Evolutionary conservation across 768 basidiomycete genomes (phyloP).

Genomic region (Suillus plorans): DNA sequence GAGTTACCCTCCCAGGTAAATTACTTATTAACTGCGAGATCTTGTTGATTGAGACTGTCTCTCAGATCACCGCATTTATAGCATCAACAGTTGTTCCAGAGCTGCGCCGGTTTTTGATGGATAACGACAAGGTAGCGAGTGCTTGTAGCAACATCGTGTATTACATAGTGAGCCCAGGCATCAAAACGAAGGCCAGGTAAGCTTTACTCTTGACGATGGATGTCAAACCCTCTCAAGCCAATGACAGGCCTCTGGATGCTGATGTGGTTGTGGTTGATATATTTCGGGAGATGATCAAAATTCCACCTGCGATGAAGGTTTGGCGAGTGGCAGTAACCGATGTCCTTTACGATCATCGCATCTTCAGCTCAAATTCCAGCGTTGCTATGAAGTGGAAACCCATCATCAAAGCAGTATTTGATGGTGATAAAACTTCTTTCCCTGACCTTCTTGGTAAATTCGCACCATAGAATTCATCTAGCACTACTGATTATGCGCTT

Average conservation of each 20-base stretch:
- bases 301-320: slow-evolving; percentile 75
- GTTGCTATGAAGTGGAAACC: slow-evolving; percentile 69
- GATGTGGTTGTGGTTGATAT: slow-evolving; percentile 67
- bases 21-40: not conserved
- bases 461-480: slow-evolving; percentile 31
- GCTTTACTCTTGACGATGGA: slow-evolving; percentile 13
- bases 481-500: slow-evolving; percentile 30
- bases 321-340: slow-evolving; percentile 85
- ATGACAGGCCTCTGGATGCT: slow-evolving; percentile 74
- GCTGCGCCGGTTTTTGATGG: slow-evolving; percentile 75
- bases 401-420: slow-evolving; percentile 77
- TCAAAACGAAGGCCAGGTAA: slow-evolving; percentile 77
- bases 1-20: slow-evolving; percentile 30
- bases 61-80: slow-evolving; percentile 71
- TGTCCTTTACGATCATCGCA: slow-evolving; percentile 77
- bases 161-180: slow-evolving; percentile 76
- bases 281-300: slow-evolving; percentile 73
- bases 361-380: slow-evolving; percentile 74
- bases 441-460: slow-evolving; percentile 76
- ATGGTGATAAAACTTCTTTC: slow-evolving; percentile 84
- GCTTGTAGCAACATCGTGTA: slow-evolving; percentile 83
- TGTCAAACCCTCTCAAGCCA: slow-evolving; percentile 10
- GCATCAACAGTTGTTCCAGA: slow-evolving; percentile 69
- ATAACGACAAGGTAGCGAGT: slow-evolving; percentile 79
- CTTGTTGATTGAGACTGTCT: slow-evolving; percentile 10